Evolutionary conservation across 1,139 yeast species (phyloP).

Genomic region (Hansenula lynferdii): DNA sequence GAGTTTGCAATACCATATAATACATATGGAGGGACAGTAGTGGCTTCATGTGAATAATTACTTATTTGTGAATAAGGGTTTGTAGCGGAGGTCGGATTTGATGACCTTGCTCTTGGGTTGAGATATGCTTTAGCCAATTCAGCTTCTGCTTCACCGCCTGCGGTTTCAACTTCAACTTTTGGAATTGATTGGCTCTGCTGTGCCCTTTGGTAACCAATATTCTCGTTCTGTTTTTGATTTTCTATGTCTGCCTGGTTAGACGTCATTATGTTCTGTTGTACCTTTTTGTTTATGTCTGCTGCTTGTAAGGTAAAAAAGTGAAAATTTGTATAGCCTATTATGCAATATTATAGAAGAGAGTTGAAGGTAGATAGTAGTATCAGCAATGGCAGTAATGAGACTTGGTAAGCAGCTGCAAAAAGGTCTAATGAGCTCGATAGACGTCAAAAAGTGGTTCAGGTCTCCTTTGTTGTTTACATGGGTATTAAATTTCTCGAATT

Average conservation of each 20-base stretch:
- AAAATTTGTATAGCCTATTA: too few species aligned
- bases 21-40: constrained; percentile 51
- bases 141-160: not conserved
- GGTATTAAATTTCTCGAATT: not conserved
- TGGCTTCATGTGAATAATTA: constrained; percentile 28
- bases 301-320: too few species aligned
- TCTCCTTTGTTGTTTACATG: too few species aligned
- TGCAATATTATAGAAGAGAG: too few species aligned
- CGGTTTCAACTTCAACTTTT: not conserved
- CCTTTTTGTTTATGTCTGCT: too few species aligned
- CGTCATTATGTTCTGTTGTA: too few species aligned
- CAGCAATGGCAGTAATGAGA: too few species aligned
- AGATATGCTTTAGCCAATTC: not conserved
- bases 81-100: constrained; percentile 11
- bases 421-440: too few species aligned
- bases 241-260: too few species aligned
- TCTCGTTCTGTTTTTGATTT: not conserved
- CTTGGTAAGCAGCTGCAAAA: too few species aligned
- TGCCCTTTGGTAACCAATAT: not conserved
- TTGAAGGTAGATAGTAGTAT: too few species aligned
- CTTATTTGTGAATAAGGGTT: constrained; percentile 10
- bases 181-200: not conserved
- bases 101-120: not conserved
- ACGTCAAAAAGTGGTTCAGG: too few species aligned
- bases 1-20: constrained; percentile 48